phyloP scores from a whole-genome alignment of 768 basidiomycete species.

The Lactarius hengduanensis region DNA sequence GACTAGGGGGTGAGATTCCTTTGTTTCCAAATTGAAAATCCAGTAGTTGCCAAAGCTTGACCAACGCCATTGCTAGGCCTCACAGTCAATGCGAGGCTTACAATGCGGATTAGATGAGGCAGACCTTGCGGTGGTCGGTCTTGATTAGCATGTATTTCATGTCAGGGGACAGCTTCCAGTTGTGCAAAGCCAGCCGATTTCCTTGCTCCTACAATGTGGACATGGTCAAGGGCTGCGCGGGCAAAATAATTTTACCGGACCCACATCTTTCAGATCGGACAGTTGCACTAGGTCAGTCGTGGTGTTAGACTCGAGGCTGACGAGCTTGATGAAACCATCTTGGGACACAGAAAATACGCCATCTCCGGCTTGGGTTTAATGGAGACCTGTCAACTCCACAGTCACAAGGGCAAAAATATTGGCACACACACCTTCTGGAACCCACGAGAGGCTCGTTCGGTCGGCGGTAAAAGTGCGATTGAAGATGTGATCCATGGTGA shows the following conservation, averaged over 20 bases:
- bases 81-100: conserved; percentile 22
- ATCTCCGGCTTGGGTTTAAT: conserved; percentile 68
- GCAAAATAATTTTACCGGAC: conserved; percentile 26
- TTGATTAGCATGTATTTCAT: conserved; percentile 87
- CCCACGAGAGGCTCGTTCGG: conserved; percentile 66
- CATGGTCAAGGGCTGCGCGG: conserved; percentile 18
- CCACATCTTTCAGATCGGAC: conserved; percentile 64
- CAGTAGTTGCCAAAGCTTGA: conserved; percentile 92
- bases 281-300: conserved; percentile 59
- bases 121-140: conserved; percentile 69
- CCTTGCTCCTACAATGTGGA: conserved; percentile 51
- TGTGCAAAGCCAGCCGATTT: conserved; percentile 45
- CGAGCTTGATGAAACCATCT: conserved; percentile 68
- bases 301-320: conserved; percentile 74
- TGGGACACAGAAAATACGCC: conserved; percentile 78
- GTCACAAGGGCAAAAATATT: neutral
- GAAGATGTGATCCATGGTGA: conserved; percentile 89
- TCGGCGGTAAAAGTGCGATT: conserved; percentile 79
- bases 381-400: conserved; percentile 19
- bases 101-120: conserved; percentile 26
- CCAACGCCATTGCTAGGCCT: conserved; percentile 84
- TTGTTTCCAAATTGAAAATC: conserved; percentile 74
- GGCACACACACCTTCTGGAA: conserved; percentile 76
- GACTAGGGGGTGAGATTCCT: conserved; percentile 67
- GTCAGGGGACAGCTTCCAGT: conserved; percentile 87